Percentiles rank a stretch among this genome's conserved stretches.
Evolutionary conservation across 768 basidiomycete genomes (phyloP).

Genomic region (Amanita exitialis): DNA sequence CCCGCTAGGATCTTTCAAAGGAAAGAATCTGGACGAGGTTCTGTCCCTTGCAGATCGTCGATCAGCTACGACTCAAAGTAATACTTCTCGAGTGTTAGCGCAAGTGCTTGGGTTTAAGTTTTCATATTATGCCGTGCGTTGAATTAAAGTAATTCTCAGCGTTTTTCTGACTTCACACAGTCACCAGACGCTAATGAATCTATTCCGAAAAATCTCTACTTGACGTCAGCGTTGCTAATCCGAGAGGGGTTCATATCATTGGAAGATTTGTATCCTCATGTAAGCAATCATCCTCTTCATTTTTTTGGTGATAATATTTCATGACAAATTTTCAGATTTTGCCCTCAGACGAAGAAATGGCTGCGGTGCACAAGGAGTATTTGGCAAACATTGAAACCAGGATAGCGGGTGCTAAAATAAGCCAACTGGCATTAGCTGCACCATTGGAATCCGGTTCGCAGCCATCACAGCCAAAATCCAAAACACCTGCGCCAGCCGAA

Average conservation of each 20-base stretch:
- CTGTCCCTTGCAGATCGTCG: conserved; percentile 40
- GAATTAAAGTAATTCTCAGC: background rate
- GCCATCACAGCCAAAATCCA: conserved; percentile 26
- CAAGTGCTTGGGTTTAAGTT: conserved; percentile 99
- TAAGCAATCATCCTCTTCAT: conserved; percentile 27
- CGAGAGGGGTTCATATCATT: conserved; percentile 82
- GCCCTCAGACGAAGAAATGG: conserved; percentile 74
- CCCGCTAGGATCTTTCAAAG: conserved; percentile 33
- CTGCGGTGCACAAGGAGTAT: conserved; percentile 54
- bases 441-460: conserved; percentile 52
- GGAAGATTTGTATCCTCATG: conserved; percentile 90
- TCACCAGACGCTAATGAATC: conserved; percentile 47
- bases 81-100: conserved; percentile 51
- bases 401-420: conserved; percentile 59
- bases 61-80: conserved; percentile 12
- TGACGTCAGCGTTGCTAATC: conserved; percentile 80
- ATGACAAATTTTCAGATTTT: conserved; percentile 11
- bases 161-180: conserved; percentile 21
- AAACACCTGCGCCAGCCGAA: conserved; percentile 29
- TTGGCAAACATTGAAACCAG: conserved; percentile 49
- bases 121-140: conserved; percentile 71
- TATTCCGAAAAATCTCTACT: conserved; percentile 64
- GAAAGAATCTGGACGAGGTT: conserved; percentile 60
- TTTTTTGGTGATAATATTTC: background rate
- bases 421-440: conserved; percentile 77